Evolutionary conservation across 345 rosid genomes (phyloP).

Genomic region (Cardamine occulta): DNA sequence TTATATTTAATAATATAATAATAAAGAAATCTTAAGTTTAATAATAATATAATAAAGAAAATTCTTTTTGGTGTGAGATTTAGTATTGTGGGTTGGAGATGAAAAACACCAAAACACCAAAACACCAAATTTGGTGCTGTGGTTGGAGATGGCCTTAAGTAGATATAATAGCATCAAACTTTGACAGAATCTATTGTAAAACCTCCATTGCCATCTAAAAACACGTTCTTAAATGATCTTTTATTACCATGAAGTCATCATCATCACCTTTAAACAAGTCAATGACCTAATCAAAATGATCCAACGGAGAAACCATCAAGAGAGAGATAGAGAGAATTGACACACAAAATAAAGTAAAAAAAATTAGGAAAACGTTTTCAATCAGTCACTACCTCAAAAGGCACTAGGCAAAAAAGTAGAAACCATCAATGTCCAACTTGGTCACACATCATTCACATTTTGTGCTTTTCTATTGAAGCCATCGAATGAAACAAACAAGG

Average conservation of each 20-base stretch:
- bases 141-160: too few relatives aligned
- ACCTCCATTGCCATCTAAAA: slow-evolving; percentile 13
- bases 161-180: slow-evolving; percentile 2
- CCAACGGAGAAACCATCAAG: slow-evolving; percentile 3
- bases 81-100: too few relatives aligned
- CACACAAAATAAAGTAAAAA: background rate
- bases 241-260: slow-evolving; percentile 28
- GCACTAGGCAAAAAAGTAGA: slow-evolving; percentile 40
- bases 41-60: too few relatives aligned
- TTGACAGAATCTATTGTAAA: slow-evolving; percentile 24
- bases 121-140: too few relatives aligned
- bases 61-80: too few relatives aligned
- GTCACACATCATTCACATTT: slow-evolving; percentile 45
- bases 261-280: slow-evolving; percentile 40
- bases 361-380: background rate
- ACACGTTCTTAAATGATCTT: slow-evolving; percentile 3
- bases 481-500: slow-evolving; percentile 43
- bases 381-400: slow-evolving; percentile 37
- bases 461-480: slow-evolving; percentile 38
- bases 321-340: background rate
- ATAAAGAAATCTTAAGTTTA: too few relatives aligned
- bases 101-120: too few relatives aligned
- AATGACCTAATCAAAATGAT: slow-evolving; percentile 30
- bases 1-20: too few relatives aligned
- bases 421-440: slow-evolving; percentile 39